Evolutionary conservation across 1,284 basidiomycete genomes (phyloP).

Genomic region (Stereum hirsutum): DNA sequence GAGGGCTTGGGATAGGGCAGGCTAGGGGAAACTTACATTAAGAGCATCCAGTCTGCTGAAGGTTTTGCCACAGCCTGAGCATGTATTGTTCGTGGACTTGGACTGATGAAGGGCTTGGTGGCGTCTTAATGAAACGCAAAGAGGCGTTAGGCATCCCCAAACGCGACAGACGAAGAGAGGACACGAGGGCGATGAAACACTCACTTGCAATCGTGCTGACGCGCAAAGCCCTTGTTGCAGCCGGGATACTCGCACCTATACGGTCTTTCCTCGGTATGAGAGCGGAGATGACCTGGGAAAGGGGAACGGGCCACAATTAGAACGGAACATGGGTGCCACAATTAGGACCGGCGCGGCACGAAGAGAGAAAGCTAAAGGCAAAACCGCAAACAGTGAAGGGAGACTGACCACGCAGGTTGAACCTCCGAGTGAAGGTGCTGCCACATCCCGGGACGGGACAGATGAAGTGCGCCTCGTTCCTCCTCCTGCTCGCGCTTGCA

Average conservation of each 20-base stretch:
- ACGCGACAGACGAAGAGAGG: conserved; percentile 7
- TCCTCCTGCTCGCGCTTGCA: conserved; percentile 80
- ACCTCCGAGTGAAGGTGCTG: conserved; percentile 87
- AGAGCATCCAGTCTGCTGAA: conserved; percentile 92
- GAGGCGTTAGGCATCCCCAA: background rate
- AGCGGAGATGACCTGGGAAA: conserved; percentile 78
- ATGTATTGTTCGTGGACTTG: conserved; percentile 78
- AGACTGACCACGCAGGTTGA: conserved; percentile 68
- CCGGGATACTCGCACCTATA: conserved; percentile 91
- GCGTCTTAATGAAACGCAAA: conserved; percentile 35
- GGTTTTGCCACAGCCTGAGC: conserved; percentile 88
- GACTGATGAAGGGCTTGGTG: conserved; percentile 85
- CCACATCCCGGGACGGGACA: conserved; percentile 95
- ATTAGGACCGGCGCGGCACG: background rate
- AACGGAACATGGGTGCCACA: background rate
- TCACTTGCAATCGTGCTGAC: conserved; percentile 94
- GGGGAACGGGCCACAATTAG: conserved; percentile 9
- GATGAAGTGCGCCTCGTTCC: conserved; percentile 86
- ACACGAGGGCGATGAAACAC: conserved; percentile 20
- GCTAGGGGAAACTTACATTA: conserved; percentile 55
- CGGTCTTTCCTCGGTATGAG: conserved; percentile 93
- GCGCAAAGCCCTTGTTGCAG: conserved; percentile 89
- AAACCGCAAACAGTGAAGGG: conserved; percentile 9
- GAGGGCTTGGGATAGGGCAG: conserved; percentile 7
- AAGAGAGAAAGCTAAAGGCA: background rate